phyloP scores from a whole-genome alignment of 441 rosid species.

The Populus hybrid region DNA sequence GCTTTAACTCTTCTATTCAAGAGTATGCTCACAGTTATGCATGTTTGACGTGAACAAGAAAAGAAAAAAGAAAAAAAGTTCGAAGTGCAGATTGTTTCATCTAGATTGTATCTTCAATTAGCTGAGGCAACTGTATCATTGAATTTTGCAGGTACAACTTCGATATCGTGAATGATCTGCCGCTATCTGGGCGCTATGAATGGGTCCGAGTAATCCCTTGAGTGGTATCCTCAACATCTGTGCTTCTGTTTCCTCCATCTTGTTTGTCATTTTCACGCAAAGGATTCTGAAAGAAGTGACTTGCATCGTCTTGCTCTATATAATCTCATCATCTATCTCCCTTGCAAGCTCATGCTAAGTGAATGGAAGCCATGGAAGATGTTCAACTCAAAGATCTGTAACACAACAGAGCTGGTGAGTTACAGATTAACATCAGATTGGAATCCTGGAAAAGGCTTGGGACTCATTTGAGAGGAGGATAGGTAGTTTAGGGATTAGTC shows the following conservation, averaged over 20 bases:
- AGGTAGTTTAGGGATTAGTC: constrained; percentile 18
- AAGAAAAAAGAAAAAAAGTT: not conserved
- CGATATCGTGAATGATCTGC: constrained; percentile 76
- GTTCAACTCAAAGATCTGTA: constrained; percentile 22
- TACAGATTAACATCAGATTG: constrained; percentile 16
- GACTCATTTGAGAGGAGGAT: constrained; percentile 16
- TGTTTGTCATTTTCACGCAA: constrained; percentile 6
- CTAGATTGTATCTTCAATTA: constrained; percentile 1
- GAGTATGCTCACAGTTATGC: not conserved
- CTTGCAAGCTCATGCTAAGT: constrained; percentile 25
- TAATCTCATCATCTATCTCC: constrained; percentile 8
- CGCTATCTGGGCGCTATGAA: constrained; percentile 75
- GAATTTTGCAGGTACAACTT: constrained; percentile 80
- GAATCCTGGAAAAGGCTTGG: not conserved
- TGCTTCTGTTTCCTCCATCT: constrained; percentile 9
- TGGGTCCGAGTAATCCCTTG: constrained; percentile 77
- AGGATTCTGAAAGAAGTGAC: constrained; percentile 14
- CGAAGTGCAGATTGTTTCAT: not conserved
- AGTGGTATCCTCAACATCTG: constrained; percentile 7
- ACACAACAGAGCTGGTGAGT: constrained; percentile 29
- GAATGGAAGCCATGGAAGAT: constrained; percentile 16
- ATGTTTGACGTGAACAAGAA: not conserved
- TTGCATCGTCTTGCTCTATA: not conserved
- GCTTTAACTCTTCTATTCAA: not conserved
- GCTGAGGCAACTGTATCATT: not conserved